Evolutionary conservation across 257 asterid genomes (phyloP).

Genomic region (Jacaranda copaia): DNA sequence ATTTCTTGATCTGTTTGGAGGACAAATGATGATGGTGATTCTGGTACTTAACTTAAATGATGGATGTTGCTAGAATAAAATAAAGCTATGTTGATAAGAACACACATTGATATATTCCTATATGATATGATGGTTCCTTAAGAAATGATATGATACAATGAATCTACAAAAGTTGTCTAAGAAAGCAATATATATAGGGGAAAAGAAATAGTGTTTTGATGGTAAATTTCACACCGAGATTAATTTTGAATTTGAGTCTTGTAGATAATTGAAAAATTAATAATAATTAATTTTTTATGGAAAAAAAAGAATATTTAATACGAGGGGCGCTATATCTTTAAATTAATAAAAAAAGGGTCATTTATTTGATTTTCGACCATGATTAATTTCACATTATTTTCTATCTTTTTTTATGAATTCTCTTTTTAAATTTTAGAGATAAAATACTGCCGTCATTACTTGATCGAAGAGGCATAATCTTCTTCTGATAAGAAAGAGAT

Average conservation of each 20-base stretch:
- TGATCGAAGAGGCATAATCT: too few relatives aligned
- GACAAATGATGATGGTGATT: conserved; percentile 5
- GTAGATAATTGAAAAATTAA: too few relatives aligned
- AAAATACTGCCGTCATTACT: too few relatives aligned
- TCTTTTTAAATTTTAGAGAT: too few relatives aligned
- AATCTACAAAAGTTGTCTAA: conserved; percentile 20
- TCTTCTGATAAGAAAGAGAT: too few relatives aligned
- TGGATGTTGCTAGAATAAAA: background rate
- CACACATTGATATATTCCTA: conserved; percentile 9
- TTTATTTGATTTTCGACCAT: conserved; percentile 28
- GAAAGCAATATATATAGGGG: too few relatives aligned
- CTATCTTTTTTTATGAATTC: too few relatives aligned
- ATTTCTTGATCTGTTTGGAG: background rate
- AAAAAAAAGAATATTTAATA: background rate
- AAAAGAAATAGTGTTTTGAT: too few relatives aligned
- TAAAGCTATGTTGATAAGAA: conserved; percentile 32
- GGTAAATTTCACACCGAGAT: too few relatives aligned
- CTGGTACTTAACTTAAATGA: background rate
- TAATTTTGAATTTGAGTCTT: too few relatives aligned
- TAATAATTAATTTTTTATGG: too few relatives aligned
- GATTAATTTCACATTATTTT: conserved; percentile 34
- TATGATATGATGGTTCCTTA: conserved; percentile 29
- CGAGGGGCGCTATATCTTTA: background rate
- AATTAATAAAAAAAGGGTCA: background rate
- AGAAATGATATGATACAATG: conserved; percentile 42